Evolutionary conservation across 768 basidiomycete species (phyloP), one percentile per base, ranked within the genome.

Genomic region (Psilocybe subaeruginosa): DNA sequence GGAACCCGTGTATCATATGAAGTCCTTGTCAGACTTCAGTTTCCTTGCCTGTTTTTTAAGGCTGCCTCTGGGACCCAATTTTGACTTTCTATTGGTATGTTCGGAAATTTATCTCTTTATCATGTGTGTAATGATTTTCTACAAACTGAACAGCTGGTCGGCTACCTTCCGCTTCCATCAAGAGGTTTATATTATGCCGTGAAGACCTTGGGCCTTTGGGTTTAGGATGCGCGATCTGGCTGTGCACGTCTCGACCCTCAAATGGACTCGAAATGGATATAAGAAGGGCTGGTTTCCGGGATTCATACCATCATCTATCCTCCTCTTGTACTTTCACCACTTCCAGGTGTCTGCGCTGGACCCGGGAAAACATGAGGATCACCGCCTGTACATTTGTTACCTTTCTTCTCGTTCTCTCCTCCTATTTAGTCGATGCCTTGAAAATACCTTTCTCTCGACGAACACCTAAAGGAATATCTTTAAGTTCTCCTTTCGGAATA

Each of bases 391-490:
- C 56, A 3, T 62, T 52, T 33, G 50, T 51, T 23, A 14, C 49
- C 23, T 31, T 62, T 17, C 45, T 46, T 45, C 56, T 62, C 8
- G 17, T 53, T n/a, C 48, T 62, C 50, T 56, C 41, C 33, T 57
- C 49, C 23, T 23, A 23, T 8, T 19, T 45, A 2, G 29, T 9
- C 49, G 29, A 37, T 43, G 56, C 49, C 11, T 37, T 57, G 39
- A 52, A 37, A 43, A 35, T 62, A 9, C 60, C 60, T 19, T 62
- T 62, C 19, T 27, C 56, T 27, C 49, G 46, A 17, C 55, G 33
- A 6, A 50, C 55, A 3, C 8, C 31, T 4, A 45, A 17, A 1
- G 60, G 60, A 12, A 33, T 41, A n/a, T 54, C 55, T 6, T 23
- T 57, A 3, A 53, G 46, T 9, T 59, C 53, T 17, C 59, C 57